Conservation (phyloP, 2,329 filamentous ascomycete species). For the Orbilia blumenaviensis region DNA sequence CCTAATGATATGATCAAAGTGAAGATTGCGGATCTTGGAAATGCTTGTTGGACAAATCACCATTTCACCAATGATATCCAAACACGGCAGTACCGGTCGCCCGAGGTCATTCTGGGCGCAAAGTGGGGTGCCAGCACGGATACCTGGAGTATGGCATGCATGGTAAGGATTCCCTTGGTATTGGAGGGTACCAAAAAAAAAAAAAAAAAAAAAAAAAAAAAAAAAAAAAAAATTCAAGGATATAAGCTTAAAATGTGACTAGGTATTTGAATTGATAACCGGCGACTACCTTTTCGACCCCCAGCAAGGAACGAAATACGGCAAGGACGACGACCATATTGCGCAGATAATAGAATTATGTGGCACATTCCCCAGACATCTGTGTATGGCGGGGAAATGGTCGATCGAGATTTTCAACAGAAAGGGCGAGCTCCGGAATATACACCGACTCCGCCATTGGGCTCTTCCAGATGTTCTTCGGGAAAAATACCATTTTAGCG, state of each 20-base stretch:
- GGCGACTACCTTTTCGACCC: conserved; percentile 98
- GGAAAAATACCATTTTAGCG: conserved; percentile 95
- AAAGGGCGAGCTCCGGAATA: conserved; percentile 96
- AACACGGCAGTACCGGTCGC: conserved; percentile 94
- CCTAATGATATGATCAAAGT: conserved; percentile 85
- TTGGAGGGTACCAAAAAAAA: too few species aligned
- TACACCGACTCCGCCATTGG: conserved; percentile 95
- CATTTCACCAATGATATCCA: conserved; percentile 99
- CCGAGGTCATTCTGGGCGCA: conserved; percentile 92
- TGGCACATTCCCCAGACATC: conserved; percentile 88
- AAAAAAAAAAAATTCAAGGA: too few species aligned
- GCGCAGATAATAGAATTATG: conserved; percentile 98
- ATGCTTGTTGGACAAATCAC: conserved; percentile 98
- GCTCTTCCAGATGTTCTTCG: conserved; percentile 88
- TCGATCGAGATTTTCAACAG: conserved; percentile 98
- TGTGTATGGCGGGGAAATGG: conserved; percentile 95
- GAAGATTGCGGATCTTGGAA: conserved; percentile 97
- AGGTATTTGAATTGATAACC: conserved; percentile 98
- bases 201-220: too few species aligned
- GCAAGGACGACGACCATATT: conserved; percentile 99
- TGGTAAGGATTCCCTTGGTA: conserved; percentile 74
- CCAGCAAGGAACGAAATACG: conserved; percentile 97
- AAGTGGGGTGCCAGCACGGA: conserved; percentile 99
- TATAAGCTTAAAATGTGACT: conserved; percentile 17
- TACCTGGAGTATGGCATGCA: conserved; percentile 99